Conservation (phyloP, 164 flowering plant genomes). For the Sextonia rubra region DNA sequence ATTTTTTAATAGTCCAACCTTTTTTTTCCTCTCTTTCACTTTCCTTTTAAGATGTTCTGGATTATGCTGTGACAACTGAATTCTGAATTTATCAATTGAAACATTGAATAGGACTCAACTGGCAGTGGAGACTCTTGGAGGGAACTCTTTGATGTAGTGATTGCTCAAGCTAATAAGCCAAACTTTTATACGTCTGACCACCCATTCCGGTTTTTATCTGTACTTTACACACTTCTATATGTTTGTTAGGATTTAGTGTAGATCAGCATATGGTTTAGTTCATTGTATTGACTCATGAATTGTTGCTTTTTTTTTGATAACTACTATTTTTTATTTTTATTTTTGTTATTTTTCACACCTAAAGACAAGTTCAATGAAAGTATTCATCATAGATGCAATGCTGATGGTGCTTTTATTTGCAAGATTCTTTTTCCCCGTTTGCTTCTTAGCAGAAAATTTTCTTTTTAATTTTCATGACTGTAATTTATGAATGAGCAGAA, state of each 20-base stretch:
- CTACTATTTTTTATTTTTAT: neutral
- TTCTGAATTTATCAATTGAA: constrained; percentile 5
- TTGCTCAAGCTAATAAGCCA: constrained; percentile 96
- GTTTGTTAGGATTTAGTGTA: neutral
- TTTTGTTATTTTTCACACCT: neutral
- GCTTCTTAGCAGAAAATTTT: too few relatives aligned
- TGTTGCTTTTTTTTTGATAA: neutral
- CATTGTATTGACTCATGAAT: neutral
- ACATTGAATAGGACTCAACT: constrained; percentile 52
- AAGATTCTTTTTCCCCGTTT: too few relatives aligned
- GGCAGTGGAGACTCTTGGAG: constrained; percentile 74
- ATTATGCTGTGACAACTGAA: neutral
- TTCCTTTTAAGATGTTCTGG: neutral
- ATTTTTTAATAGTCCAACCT: neutral
- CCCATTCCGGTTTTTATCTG: constrained; percentile 75
- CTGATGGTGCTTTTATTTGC: too few relatives aligned
- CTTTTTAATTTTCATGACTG: too few relatives aligned
- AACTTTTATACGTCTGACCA: constrained; percentile 92
- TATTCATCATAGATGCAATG: neutral
- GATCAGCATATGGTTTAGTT: neutral
- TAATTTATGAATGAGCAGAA: too few relatives aligned
- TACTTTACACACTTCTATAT: neutral
- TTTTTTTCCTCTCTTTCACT: neutral
- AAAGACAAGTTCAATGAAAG: neutral
- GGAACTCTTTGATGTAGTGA: constrained; percentile 95